A percentile compares a stretch with the other conserved stretches of the same genome.
Conservation (phyloP, 495 filamentous ascomycete genomes). For the Penicillium simplicissimum region DNA sequence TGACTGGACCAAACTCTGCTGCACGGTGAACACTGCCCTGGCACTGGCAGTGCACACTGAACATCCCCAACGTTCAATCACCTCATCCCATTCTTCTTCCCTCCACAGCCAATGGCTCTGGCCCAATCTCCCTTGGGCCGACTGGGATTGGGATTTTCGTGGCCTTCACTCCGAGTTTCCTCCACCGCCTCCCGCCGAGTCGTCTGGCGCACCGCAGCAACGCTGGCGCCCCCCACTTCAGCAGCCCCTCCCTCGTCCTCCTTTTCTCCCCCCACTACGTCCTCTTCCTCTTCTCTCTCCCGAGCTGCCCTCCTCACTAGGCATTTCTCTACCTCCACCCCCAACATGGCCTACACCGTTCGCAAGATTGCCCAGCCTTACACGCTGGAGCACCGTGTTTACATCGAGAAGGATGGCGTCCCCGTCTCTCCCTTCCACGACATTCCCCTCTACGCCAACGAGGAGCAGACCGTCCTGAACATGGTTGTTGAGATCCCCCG, state of each 20-base stretch:
- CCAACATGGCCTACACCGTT: slow-evolving; percentile 59
- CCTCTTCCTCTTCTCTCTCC: slow-evolving; percentile 28
- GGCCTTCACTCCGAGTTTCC: slow-evolving; percentile 6
- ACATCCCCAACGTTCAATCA: not conserved
- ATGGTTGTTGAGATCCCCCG: slow-evolving; percentile 99
- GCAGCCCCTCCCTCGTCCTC: slow-evolving; percentile 42
- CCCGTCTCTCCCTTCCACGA: slow-evolving; percentile 97
- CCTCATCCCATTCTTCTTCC: not conserved
- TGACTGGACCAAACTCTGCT: not conserved
- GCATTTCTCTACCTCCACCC: slow-evolving; percentile 31
- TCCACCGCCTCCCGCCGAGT: slow-evolving; percentile 44
- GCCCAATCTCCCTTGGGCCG: slow-evolving; percentile 39
- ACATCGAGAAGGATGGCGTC: slow-evolving; percentile 94
- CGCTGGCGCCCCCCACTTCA: slow-evolving; percentile 47
- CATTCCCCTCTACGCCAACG: slow-evolving; percentile 94
- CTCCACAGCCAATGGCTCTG: slow-evolving; percentile 26
- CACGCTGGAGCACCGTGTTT: slow-evolving; percentile 96
- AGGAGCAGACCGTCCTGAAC: slow-evolving; percentile 91
- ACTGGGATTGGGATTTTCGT: slow-evolving; percentile 27
- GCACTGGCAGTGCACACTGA: no score
- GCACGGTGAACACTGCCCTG: no score
- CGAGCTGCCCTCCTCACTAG: slow-evolving; percentile 33
- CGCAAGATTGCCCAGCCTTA: slow-evolving; percentile 87
- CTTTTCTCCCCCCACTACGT: slow-evolving; percentile 33
- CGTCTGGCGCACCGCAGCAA: slow-evolving; percentile 41